These are phyloP conservation scores for Venustampulla echinocandica DNA, from an alignment of 495 filamentous ascomycete species.

Conservation along the genomic window DNA sequence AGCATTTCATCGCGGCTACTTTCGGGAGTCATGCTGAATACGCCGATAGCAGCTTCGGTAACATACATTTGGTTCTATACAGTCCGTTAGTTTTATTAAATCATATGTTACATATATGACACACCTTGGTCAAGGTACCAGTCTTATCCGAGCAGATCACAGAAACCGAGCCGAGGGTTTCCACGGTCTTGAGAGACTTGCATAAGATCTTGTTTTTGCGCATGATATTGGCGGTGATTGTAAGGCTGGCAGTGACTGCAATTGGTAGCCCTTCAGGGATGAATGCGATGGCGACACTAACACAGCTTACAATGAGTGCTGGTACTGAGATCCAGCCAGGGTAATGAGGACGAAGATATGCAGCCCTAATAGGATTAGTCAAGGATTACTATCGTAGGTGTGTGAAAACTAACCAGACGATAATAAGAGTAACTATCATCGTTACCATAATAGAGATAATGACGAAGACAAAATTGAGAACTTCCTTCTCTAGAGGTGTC, in stretches of 20 bases:
- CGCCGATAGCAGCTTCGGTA: slow-evolving; percentile 42
- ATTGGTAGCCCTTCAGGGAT: slow-evolving; percentile 34
- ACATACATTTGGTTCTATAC: slow-evolving; percentile 56
- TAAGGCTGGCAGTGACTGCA: slow-evolving; percentile 28
- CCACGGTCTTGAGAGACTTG: slow-evolving; percentile 29
- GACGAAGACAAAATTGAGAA: slow-evolving; percentile 29
- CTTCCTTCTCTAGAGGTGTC: slow-evolving; percentile 28
- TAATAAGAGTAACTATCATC: slow-evolving; percentile 22
- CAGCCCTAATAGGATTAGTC: slow-evolving; percentile 23
- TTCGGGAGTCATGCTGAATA: slow-evolving; percentile 30
- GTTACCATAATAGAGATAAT: slow-evolving; percentile 23
- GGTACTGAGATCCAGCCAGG: too few relatives aligned
- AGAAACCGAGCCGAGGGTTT: slow-evolving; percentile 27
- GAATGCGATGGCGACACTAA: slow-evolving; percentile 31
- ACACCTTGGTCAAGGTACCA: slow-evolving; percentile 39
- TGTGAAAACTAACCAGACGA: slow-evolving; percentile 23
- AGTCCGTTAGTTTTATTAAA: background rate
- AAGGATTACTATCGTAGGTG: slow-evolving; percentile 22
- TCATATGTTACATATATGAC: slow-evolving; percentile 35
- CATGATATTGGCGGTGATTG: slow-evolving; percentile 31
- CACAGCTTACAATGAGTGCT: too few relatives aligned
- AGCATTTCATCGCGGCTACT: slow-evolving; percentile 32
- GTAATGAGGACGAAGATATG: too few relatives aligned
- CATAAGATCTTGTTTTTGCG: slow-evolving; percentile 25
- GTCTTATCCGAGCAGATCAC: slow-evolving; percentile 48